Evolutionary conservation across 2,329 filamentous ascomycete genomes (phyloP), one percentile per base, ranked within the genome.

Genomic region (Talaromyces amestolkiae): DNA sequence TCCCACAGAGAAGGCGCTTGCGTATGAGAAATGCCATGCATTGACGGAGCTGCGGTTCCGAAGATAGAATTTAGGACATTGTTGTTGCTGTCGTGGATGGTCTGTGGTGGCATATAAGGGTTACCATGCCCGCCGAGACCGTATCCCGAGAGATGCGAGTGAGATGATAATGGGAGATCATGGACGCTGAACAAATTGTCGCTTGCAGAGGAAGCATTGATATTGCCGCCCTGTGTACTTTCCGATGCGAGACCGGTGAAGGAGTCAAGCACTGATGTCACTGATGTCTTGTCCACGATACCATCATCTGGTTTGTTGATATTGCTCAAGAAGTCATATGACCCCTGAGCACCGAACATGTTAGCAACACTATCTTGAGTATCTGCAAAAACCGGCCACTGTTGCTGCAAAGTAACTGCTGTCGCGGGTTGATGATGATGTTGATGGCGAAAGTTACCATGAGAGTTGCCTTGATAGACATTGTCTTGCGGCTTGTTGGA

Each of bases 321-420:
- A 8, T 74, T 66, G 58, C 69, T 68, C 65, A 78, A 63, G 43
- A 78, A 77, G 65, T 78, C 77, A 41, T 77, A 73, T 2, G 74
- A 66, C 3, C 71, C 70, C 19, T 72, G 70, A 0, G 75, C 58
- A 65, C 73, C 73, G 66, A 75, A 78, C 13, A 78, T 72, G 64
- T 74, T 73, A 61, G 70, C 66, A 37, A 78, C 71, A 33, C 71
- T 73, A n/a, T 78, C 76, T 62, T 76, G 73, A 31, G 74, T 69
- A 3, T 73, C 69, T n/a, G 69, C 69, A 58, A 78, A 78, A 63
- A 78, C 61, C 3, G 75, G 72, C 76, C 76, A 78, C 54, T 73
- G 74, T 1, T 72, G 69, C n/a, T 77, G 76, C 1, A 73, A 61
- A n/a, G 70, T 69, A 27, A 67, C 66, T n/a, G 69, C 70, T 10